Evolutionary conservation across 495 filamentous ascomycete species (phyloP).

Genomic region (Daldinia caldariorum): DNA sequence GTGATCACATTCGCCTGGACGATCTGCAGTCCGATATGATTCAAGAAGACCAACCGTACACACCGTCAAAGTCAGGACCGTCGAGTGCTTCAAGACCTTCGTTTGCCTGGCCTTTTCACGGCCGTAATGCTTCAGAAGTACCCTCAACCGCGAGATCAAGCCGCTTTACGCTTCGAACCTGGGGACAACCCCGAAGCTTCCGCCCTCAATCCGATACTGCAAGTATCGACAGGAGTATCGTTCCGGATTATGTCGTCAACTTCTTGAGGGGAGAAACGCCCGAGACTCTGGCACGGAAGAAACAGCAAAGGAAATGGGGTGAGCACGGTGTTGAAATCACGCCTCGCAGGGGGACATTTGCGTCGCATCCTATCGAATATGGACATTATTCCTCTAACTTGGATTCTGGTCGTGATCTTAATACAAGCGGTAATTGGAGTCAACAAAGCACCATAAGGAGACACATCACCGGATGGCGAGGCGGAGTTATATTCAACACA

Average conservation of each 20-base stretch:
- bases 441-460: conserved; percentile 41
- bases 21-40: conserved; percentile 30
- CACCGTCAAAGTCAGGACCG: conserved; percentile 36
- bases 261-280: conserved; percentile 58
- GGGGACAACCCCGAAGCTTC: conserved; percentile 43
- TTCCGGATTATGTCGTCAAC: conserved; percentile 59
- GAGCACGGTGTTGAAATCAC: conserved; percentile 48
- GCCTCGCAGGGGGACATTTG: conserved; percentile 39
- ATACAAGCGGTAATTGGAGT: conserved; percentile 35
- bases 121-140: conserved; percentile 39
- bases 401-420: conserved; percentile 23
- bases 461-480: conserved; percentile 52
- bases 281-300: conserved; percentile 54
- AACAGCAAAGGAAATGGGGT: conserved; percentile 51
- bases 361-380: conserved; percentile 52
- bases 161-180: conserved; percentile 45
- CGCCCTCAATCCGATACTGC: conserved; percentile 44
- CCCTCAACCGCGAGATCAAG: conserved; percentile 45
- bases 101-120: conserved; percentile 47
- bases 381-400: conserved; percentile 36
- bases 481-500: conserved; percentile 52
- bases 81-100: conserved; percentile 37
- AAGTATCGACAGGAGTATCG: conserved; percentile 50
- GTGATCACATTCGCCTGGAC: conserved; percentile 40
- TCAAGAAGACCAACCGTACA: conserved; percentile 29